Conservation (phyloP, 2,329 filamentous ascomycete genomes). For the Microdochium trichocladiopsis region DNA sequence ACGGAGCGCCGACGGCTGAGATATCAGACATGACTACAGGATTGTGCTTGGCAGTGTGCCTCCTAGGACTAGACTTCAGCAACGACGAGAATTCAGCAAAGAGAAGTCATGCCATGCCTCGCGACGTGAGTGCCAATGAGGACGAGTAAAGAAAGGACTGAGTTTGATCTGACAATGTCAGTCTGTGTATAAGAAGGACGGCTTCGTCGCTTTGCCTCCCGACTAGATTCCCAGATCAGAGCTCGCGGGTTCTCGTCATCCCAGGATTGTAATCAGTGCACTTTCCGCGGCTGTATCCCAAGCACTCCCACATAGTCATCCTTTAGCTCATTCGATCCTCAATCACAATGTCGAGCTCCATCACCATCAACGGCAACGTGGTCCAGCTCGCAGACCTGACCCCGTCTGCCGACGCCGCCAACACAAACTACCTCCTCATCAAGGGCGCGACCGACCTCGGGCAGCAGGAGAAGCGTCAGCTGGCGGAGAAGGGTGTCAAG, state of each 20-base stretch:
- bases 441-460: background rate
- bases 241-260: background rate
- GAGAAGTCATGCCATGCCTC: background rate
- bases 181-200: background rate
- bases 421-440: background rate
- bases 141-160: background rate
- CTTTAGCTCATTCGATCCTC: background rate
- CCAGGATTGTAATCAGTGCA: background rate
- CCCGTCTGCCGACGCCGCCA: background rate
- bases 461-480: background rate
- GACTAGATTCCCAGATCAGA: background rate
- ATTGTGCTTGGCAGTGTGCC: background rate
- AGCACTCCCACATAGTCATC: background rate
- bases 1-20: background rate
- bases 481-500: background rate
- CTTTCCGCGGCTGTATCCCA: background rate
- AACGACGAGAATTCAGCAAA: background rate
- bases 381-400: background rate
- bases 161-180: background rate
- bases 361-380: constrained; percentile 1
- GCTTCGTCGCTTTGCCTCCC: background rate
- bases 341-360: background rate
- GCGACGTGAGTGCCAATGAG: background rate
- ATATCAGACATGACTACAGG: background rate
- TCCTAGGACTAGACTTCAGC: background rate